Percentiles rank a stretch among this genome's conserved stretches.
These are phyloP conservation scores for Nakazawaea holstii DNA, from an alignment of 805 yeast species.

Conservation along the genomic window DNA sequence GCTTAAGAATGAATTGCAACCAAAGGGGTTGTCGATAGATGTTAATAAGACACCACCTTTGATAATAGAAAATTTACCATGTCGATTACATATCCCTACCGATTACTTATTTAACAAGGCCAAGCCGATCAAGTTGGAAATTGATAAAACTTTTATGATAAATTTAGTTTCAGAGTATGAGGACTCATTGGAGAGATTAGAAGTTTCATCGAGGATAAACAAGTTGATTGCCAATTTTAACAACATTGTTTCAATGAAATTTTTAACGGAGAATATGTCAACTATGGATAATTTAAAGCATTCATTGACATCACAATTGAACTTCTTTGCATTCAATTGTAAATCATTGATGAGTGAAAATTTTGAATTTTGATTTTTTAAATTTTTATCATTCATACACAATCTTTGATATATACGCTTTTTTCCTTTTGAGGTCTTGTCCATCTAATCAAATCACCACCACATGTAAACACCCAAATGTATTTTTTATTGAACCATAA, in stretches of 20 bases:
- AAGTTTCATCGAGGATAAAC: constrained; percentile 25
- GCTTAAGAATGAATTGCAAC: constrained; percentile 22
- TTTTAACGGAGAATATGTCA: constrained; percentile 12
- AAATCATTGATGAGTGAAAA: background rate
- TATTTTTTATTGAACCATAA: constrained; percentile 24
- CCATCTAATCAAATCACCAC: constrained; percentile 38
- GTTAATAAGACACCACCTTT: constrained; percentile 13
- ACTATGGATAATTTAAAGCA: constrained; percentile 7
- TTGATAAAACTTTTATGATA: constrained; percentile 25
- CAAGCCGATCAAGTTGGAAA: constrained; percentile 22
- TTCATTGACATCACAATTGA: constrained; percentile 27
- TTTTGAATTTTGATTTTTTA: background rate
- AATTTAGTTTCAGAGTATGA: constrained; percentile 22
- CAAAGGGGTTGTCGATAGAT: constrained; percentile 19
- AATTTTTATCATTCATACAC: background rate
- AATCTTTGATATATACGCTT: background rate
- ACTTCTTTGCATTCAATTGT: constrained; percentile 22
- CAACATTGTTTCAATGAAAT: constrained; percentile 15
- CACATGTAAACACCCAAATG: constrained; percentile 31
- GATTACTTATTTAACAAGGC: constrained; percentile 24
- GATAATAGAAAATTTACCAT: constrained; percentile 19
- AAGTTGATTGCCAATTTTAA: constrained; percentile 25
- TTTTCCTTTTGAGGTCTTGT: constrained; percentile 16
- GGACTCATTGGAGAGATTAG: constrained; percentile 22
- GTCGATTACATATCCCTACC: constrained; percentile 25